Percentiles rank a stretch among this genome's conserved stretches.
Conservation (phyloP, 495 filamentous ascomycete species). For the Xylaria cubensis region DNA sequence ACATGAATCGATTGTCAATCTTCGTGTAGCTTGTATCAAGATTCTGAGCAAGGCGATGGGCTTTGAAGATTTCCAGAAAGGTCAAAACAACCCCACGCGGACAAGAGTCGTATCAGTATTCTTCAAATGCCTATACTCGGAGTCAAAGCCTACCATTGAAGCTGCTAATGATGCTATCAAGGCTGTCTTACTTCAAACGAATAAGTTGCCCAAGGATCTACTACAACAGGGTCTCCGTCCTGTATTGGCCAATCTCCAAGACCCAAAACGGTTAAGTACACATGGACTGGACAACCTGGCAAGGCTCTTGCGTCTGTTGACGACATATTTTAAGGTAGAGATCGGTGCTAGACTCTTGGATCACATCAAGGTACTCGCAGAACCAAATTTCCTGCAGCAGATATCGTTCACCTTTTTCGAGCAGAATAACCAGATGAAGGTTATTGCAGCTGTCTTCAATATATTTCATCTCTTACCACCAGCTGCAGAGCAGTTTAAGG, state of each 20-base stretch:
- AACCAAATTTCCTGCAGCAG: slow-evolving; percentile 78
- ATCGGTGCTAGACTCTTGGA: slow-evolving; percentile 90
- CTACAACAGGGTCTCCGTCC: slow-evolving; percentile 93
- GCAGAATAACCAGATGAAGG: slow-evolving; percentile 87
- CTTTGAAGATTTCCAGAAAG: slow-evolving; percentile 83
- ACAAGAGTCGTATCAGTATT: slow-evolving; percentile 91
- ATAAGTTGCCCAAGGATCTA: slow-evolving; percentile 93
- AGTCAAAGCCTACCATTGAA: slow-evolving; percentile 88
- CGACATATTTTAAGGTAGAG: slow-evolving; percentile 99
- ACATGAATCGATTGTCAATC: slow-evolving; percentile 84
- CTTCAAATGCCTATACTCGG: slow-evolving; percentile 95
- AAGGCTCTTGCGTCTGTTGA: slow-evolving; percentile 84
- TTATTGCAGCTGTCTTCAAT: slow-evolving; percentile 91
- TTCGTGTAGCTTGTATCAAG: slow-evolving; percentile 93
- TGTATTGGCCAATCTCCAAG: slow-evolving; percentile 93
- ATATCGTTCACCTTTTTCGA: slow-evolving; percentile 94
- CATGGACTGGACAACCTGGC: slow-evolving; percentile 91
- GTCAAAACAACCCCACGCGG: slow-evolving; percentile 71
- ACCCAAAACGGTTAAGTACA: slow-evolving; percentile 87
- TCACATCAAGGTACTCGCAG: slow-evolving; percentile 90
- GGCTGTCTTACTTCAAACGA: slow-evolving; percentile 82
- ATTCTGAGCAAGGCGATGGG: slow-evolving; percentile 90
- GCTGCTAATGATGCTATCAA: slow-evolving; percentile 89
- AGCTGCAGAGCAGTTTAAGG: slow-evolving; percentile 88
- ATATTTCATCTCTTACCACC: slow-evolving; percentile 94